These are phyloP conservation scores for Silene vulgaris DNA, from an alignment of 179 eudicot species.

Conservation along the genomic window DNA sequence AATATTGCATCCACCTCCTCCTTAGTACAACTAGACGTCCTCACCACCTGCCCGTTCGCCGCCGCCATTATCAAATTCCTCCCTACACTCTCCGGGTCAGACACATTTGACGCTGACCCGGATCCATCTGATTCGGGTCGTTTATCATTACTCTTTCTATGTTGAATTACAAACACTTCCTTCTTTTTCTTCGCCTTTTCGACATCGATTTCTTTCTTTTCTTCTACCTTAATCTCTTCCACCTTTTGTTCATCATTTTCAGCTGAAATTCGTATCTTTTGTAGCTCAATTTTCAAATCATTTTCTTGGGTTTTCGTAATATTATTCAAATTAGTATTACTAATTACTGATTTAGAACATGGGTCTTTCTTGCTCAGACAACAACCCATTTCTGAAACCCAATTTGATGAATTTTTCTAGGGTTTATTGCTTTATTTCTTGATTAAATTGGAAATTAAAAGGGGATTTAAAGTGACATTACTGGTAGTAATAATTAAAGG, in stretches of 20 bases:
- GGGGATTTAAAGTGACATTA: constrained; percentile 15
- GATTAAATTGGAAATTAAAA: constrained; percentile 4
- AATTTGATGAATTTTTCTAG: background rate
- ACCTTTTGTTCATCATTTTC: constrained; percentile 10
- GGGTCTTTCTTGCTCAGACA: constrained; percentile 73
- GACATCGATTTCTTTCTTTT: background rate
- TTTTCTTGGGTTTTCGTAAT: constrained; percentile 31
- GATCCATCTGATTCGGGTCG: background rate
- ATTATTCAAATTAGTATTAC: background rate
- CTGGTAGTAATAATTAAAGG: constrained; percentile 12
- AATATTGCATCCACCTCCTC: constrained; percentile 88
- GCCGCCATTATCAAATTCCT: constrained; percentile 23
- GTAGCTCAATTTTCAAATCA: constrained; percentile 21
- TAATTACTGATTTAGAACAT: constrained; percentile 21
- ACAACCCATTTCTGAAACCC: constrained; percentile 51
- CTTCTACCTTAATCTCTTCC: constrained; percentile 19
- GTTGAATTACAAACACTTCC: constrained; percentile 37
- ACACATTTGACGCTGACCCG: background rate
- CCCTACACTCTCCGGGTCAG: background rate
- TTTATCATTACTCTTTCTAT: constrained; percentile 9
- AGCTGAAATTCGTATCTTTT: constrained; percentile 10
- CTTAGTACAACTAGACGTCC: constrained; percentile 81
- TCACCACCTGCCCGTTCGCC: constrained; percentile 39
- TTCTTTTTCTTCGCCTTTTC: constrained; percentile 35
- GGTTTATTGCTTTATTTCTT: background rate